Base-by-base conservation (phyloP, 495 filamentous ascomycete species). In the Xylaria sp. region DNA sequence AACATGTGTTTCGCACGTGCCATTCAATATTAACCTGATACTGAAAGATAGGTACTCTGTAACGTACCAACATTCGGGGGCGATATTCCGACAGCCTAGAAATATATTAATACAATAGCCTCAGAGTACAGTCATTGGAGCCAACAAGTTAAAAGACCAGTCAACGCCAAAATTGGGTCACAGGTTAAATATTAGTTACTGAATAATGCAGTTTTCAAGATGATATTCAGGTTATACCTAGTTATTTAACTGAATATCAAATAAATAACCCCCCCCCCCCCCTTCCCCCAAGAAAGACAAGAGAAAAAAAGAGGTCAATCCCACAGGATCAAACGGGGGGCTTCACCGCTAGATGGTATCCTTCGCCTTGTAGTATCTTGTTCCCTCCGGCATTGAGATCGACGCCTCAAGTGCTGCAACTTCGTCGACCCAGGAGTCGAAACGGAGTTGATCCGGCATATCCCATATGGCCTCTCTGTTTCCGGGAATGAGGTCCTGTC, bases 321-420 rank as follows among this genome's bases (percentile, higher is more conserved):
- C 50, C 50, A 26, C 3, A 5, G 35, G 58, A 61, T 53, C 24
- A 53, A 21, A 24, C 12, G 48, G 1, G n/a, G 44, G 44, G 17
- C 44, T n/a, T 46, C n/a, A 19, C 44, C 17, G 44, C 48, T 50
- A n/a, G n/a, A n/a, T n/a, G n/a, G n/a, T n/a, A 17, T 31, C 52
- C 24, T 31, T 37, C 11, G 48, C 66, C 26, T 44, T 59, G 26
- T 69, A 61, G 17, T 69, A 61, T 41, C 67, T 50, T 7, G 67
- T 61, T n/a, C 55, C 67, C n/a, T 69, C n/a, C 15, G 67, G 55
- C 67, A 69, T 61, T 11, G 55, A 61, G 41, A n/a, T 19, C 19
- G 67, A 61, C 19, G 53, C 67, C 33, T 61, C 67, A 2, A 68
- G 53, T 7, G 21, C 66, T 59, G 66, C 66, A 14, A 68, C 6